Base-by-base conservation (phyloP, 352 stramenopile genomes). In the Phytophthora aleatoria region DNA sequence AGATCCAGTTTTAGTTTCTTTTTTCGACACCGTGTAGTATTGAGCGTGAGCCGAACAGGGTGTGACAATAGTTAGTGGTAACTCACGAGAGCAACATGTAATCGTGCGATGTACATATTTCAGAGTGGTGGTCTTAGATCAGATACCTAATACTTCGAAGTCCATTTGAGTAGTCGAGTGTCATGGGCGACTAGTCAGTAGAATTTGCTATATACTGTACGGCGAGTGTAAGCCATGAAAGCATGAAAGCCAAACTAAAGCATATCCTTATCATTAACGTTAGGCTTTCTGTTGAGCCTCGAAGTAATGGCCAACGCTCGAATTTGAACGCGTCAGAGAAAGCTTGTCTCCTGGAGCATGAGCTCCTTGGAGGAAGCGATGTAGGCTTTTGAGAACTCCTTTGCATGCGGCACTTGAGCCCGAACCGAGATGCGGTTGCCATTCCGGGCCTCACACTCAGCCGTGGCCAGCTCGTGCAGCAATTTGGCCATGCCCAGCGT, bases 401-500 rank as follows among this genome's bases (percentile, higher is more conserved):
- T 82, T 26, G 73, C 57, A n/a, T 85, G 73, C 7, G 71, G 62
- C 4, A 76, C 64, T 7, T 77, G 72, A 2, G 82, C 49, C 1
- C 84, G 74, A 6, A 89, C 70, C 0, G 85, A 93, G 10, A 93
- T 69, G 38, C 81, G 76, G 53, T 83, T 84, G 57, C 82, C 85
- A 35, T 79, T 71, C 15, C 74, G 83, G 7, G 79, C 82, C 47
- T 93, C 85, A 35, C 61, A 83, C 64, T 91, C 85, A 41, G 82
- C 82, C 7, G 76, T 90, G 26, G 83, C 83, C 24, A 90, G 60
- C 20, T 94, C 79, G 51, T 94, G 81, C 28, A 93, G 70, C 49
- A 93, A 52, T 50, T 91, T 91, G 49, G 83, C 79, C 77, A 93
- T 91, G n/a, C 64, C 72, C 6, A 93, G 71, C 31, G 79, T 92